These are phyloP conservation scores for Entonaema liquescens DNA, from an alignment of 495 filamentous ascomycete genomes.

Conservation along the genomic window DNA sequence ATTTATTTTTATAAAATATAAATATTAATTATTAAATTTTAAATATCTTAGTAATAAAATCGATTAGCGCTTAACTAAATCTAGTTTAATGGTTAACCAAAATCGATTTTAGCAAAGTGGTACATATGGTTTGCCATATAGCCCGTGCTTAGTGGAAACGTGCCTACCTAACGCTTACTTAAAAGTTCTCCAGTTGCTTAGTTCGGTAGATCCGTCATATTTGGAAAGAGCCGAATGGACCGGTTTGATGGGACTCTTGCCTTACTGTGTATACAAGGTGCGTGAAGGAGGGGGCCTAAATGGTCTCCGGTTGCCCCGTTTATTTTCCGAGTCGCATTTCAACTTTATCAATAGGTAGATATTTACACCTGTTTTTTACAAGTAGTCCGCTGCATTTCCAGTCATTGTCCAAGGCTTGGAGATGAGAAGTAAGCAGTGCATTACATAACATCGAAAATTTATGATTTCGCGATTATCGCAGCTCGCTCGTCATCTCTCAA, in stretches of 20 bases:
- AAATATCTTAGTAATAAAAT: no score
- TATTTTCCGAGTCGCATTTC: neutral
- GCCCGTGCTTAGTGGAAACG: neutral
- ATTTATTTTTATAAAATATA: no score
- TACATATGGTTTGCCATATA: no score
- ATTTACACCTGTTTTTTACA: no score
- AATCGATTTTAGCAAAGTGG: no score
- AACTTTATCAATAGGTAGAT: constrained; percentile 3
- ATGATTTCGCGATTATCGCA: constrained; percentile 83
- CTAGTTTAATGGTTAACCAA: no score
- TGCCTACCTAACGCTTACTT: neutral
- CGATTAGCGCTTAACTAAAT: no score
- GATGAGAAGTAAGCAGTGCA: neutral
- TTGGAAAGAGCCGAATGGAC: no score
- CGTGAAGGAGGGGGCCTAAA: neutral
- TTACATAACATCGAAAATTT: neutral
- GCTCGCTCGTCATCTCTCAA: constrained; percentile 75
- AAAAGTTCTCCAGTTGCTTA: neutral
- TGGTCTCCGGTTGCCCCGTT: neutral
- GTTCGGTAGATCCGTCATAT: neutral
- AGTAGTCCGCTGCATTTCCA: no score
- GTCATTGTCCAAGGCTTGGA: no score
- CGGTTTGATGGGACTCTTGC: neutral
- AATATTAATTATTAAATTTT: no score
- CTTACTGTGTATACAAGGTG: neutral